phyloP scores from a whole-genome alignment of 208 protist species.

The Phytomonas sp. region DNA sequence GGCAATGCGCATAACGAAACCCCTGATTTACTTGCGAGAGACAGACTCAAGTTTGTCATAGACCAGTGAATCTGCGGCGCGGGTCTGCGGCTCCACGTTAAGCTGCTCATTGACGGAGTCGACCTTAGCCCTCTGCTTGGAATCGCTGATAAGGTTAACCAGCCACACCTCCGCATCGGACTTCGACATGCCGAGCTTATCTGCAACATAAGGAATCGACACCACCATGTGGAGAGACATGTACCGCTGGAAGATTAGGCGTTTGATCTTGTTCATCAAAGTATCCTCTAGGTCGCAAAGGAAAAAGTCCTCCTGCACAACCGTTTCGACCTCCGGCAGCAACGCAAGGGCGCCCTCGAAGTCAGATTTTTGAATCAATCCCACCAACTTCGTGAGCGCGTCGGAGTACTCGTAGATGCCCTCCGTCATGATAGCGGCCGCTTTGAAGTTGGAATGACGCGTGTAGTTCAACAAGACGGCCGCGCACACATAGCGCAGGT shows the following conservation, averaged over 20 bases:
- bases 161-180: constrained; percentile 86
- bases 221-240: constrained; percentile 81
- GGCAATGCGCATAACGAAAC: neutral
- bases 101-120: constrained; percentile 85
- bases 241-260: constrained; percentile 84
- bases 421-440: constrained; percentile 48
- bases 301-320: constrained; percentile 79
- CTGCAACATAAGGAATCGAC: constrained; percentile 79
- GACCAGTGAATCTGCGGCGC: constrained; percentile 60
- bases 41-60: constrained; percentile 70
- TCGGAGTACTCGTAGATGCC: constrained; percentile 85
- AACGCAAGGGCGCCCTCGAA: constrained; percentile 76
- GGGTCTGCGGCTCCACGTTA: constrained; percentile 65
- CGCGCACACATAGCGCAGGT: constrained; percentile 86
- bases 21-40: constrained; percentile 10
- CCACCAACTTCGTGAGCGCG: constrained; percentile 71
- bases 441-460: constrained; percentile 58
- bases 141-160: constrained; percentile 86
- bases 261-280: constrained; percentile 63
- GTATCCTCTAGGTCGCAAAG: constrained; percentile 60
- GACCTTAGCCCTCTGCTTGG: constrained; percentile 87
- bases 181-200: constrained; percentile 56
- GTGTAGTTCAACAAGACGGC: constrained; percentile 77
- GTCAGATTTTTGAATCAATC: constrained; percentile 52
- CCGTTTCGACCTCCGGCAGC: constrained; percentile 52